Evolutionary conservation across 1,139 yeast species (phyloP).

Genomic region (Kazachstania sp.): DNA sequence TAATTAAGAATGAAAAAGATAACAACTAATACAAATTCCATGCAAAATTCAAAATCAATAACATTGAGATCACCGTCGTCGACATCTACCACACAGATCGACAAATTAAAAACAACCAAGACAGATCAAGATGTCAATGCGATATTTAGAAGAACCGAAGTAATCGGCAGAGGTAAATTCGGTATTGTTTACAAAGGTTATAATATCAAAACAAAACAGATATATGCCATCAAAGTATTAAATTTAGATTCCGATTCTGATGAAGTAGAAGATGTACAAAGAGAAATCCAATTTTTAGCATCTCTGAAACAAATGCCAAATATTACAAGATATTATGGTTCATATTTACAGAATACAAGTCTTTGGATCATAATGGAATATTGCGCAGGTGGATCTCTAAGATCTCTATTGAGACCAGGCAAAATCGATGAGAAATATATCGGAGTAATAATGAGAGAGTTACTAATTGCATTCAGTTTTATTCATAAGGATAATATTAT

Average conservation of each 20-base stretch:
- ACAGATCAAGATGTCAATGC: constrained; percentile 29
- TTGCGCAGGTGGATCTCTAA: constrained; percentile 92
- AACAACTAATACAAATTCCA: not conserved
- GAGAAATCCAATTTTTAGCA: constrained; percentile 79
- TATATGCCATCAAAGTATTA: constrained; percentile 87
- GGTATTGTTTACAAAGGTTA: constrained; percentile 91
- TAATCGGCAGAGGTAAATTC: constrained; percentile 92
- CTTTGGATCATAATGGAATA: constrained; percentile 97
- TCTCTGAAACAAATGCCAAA: constrained; percentile 80
- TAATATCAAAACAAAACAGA: constrained; percentile 43
- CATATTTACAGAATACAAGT: constrained; percentile 76
- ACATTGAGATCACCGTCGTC: not conserved
- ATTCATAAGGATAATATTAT: constrained; percentile 88
- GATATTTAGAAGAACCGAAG: constrained; percentile 70
- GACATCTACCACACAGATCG: not conserved
- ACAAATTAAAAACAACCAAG: not conserved
- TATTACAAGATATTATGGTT: constrained; percentile 87
- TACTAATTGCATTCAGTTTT: constrained; percentile 64
- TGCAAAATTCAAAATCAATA: not conserved
- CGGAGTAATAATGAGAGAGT: constrained; percentile 73
- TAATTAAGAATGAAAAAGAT: not conserved
- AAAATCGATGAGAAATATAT: constrained; percentile 76
- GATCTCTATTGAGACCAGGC: constrained; percentile 84
- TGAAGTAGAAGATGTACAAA: constrained; percentile 91
- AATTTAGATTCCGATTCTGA: constrained; percentile 90